Base-by-base conservation (phyloP, 2,329 filamentous ascomycete genomes). In the Claviceps sp. region DNA sequence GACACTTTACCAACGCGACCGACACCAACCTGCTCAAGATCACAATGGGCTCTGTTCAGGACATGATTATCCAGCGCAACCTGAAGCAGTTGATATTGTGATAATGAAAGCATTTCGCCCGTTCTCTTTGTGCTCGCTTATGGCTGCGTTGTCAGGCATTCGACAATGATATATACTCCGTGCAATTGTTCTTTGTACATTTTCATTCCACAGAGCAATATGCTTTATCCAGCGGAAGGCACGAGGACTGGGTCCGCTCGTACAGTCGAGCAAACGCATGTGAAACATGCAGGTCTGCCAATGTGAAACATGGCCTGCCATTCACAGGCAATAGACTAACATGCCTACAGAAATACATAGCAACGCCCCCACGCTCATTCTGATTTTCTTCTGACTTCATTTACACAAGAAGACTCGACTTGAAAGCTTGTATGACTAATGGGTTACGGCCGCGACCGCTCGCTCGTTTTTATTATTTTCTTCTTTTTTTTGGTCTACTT, bases 41-140 rank as follows among this genome's bases (percentile, higher is more conserved):
- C 57, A 91, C 87, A 41, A 91, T 91, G 87, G 77, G 80, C 57
- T 88, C 85, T 11, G 87, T 91, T 52, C 86, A 91, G 68, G 87
- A 91, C 66, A 91, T 89, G 82, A 87, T 89, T 61, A 88, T 89
- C 62, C 85, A 89, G 69, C 84, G 84, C 65, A 89, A 89, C 65
- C 75, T 90, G 52, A 87, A 88, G 70, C 84, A 85, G 68, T 73
- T 89, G 62, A 87, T 90, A 56, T 57, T 68, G 56, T 67, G 61
- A 61, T 53, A 47, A 55, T 56, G 34, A 54, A 14, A 17, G 16
- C 24, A 2, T 16, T 22, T 7, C 22, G 17, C 11, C 16, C 8
- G 2, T 14, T 5, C 24, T 46, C n/a, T 19, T 24, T 37, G 24
- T 39, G 22, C n/a, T 47, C n/a, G 17, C 47, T 24, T 3, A 39